A percentile compares a stretch with the other conserved stretches of the same genome.
phyloP scores from a whole-genome alignment of 805 yeast genomes.

The Blastobotrys mokoenaii region DNA sequence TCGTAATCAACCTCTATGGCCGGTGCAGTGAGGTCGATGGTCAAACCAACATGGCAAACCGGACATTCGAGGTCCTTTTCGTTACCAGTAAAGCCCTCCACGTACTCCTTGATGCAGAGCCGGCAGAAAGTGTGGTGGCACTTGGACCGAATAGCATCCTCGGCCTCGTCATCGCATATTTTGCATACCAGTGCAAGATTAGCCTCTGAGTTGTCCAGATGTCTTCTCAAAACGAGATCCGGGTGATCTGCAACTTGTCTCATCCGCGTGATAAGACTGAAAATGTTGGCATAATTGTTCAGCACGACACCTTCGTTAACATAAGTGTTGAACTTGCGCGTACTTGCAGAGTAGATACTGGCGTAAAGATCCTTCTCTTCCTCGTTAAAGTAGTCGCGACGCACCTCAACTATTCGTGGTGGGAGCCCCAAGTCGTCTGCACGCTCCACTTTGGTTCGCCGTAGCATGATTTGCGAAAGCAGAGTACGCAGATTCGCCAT shows the following conservation, averaged over 20 bases:
- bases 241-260: constrained; percentile 98
- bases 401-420: constrained; percentile 84
- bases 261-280: constrained; percentile 93
- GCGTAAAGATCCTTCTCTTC: constrained; percentile 92
- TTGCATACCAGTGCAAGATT: constrained; percentile 68
- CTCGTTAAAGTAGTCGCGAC: constrained; percentile 82
- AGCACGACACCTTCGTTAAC: constrained; percentile 95
- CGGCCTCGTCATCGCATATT: constrained; percentile 95
- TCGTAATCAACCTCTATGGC: constrained; percentile 55
- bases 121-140: constrained; percentile 94
- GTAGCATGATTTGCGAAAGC: constrained; percentile 73
- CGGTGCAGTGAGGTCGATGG: constrained; percentile 84
- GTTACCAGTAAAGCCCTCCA: constrained; percentile 61
- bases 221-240: constrained; percentile 76
- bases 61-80: constrained; percentile 71
- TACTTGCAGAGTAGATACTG: constrained; percentile 77
- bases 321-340: constrained; percentile 80
- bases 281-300: constrained; percentile 94
- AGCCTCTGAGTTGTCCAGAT: constrained; percentile 33
- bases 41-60: constrained; percentile 87
- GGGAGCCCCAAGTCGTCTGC: constrained; percentile 98
- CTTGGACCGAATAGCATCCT: constrained; percentile 89
- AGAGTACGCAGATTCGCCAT: constrained; percentile 69
- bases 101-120: constrained; percentile 82
- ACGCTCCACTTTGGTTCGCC: constrained; percentile 91